Evolutionary conservation across 176 grass and related monocot genomes (phyloP).

Genomic region (Themeda triandra): DNA sequence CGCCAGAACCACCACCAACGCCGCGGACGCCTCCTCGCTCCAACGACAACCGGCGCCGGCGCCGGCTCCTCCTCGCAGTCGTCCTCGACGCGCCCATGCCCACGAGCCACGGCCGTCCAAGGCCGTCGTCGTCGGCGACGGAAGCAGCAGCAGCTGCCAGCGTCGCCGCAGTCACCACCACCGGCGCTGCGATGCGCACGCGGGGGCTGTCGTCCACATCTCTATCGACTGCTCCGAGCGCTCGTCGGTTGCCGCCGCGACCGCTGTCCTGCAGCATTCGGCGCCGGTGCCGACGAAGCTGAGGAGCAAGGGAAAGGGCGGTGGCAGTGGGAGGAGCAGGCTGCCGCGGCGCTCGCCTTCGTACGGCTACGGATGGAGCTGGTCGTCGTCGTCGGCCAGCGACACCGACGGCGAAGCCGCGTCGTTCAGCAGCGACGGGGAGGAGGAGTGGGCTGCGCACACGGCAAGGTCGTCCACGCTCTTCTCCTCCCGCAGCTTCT

Average conservation of each 20-base stretch:
- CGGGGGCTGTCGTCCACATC: conserved; percentile 51
- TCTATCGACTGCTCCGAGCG: conserved; percentile 48
- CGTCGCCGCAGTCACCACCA: not conserved
- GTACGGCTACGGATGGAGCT: conserved; percentile 18
- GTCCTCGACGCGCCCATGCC: not conserved
- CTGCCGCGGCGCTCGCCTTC: not conserved
- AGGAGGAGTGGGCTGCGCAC: conserved; percentile 18
- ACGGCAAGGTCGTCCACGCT: conserved; percentile 22
- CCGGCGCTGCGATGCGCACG: not conserved
- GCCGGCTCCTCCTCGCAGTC: not conserved
- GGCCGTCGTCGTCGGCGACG: too few species aligned
- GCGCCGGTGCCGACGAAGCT: not conserved
- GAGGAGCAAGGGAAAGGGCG: not conserved
- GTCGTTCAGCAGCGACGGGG: conserved; percentile 43
- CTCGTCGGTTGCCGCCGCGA: not conserved
- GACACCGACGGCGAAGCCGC: conserved; percentile 32
- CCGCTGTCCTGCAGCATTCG: conserved; percentile 9
- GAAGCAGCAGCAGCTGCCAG: not conserved
- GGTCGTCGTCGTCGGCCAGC: conserved; percentile 21
- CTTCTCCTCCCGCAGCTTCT: conserved; percentile 66
- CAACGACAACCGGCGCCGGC: not conserved
- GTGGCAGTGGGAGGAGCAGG: not conserved
- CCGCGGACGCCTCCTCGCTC: conserved; percentile 21
- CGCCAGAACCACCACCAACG: conserved; percentile 23
- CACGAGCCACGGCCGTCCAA: not conserved